Base-by-base conservation (phyloP, 192 early-diverging fungal genomes). In the Rhizoclosmatium globosum region DNA sequence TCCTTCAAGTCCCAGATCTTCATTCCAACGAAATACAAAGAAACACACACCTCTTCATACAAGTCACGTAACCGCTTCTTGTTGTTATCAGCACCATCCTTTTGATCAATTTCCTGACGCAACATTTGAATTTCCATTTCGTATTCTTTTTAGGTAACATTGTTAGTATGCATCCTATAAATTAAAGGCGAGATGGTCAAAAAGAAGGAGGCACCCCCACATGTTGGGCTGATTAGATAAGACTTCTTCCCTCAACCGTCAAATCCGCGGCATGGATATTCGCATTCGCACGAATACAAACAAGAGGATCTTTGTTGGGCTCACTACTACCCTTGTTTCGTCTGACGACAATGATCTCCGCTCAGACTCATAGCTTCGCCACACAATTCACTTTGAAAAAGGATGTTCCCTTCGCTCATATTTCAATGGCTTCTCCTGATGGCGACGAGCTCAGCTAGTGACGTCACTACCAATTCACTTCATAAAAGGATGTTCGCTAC, bases 61-160 rank as follows among this genome's bases (percentile, higher is more conserved):
- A 78, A 68, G 6, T 87, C 83, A 39, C 76, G 46, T 59, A 87
- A 64, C 9, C 76, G 13, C 79, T 80, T 79, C 57, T 68, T 76
- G 44, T 73, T 72, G 53, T 81, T 71, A 4, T 68, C 56, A 39
- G 72, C 4, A 38, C 39, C 60, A 23, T 47, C 66, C 13, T 64
- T 41, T 39, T 15, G 11, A 11, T 66, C 46, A 3, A 73, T 7
- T 62, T 92, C 92, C 59, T 92, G 89, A 64, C 96, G 88, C 67
- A 99, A 85, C 94, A 95, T 97, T 67, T 91, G 94, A 67, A 95
- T 91, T 86, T 99, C 97, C 80, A 92, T 92, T 78, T 96, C 95
- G 65, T 97, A 89, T 71, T 96, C 95, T 45, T 88, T 31, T 31
- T 31, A 31, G 31, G 31, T 31, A 31, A 31, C 31, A 31, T 31